Evolutionary conservation across 495 filamentous ascomycete species (phyloP).

Genomic region (Penicillium maclennaniae): DNA sequence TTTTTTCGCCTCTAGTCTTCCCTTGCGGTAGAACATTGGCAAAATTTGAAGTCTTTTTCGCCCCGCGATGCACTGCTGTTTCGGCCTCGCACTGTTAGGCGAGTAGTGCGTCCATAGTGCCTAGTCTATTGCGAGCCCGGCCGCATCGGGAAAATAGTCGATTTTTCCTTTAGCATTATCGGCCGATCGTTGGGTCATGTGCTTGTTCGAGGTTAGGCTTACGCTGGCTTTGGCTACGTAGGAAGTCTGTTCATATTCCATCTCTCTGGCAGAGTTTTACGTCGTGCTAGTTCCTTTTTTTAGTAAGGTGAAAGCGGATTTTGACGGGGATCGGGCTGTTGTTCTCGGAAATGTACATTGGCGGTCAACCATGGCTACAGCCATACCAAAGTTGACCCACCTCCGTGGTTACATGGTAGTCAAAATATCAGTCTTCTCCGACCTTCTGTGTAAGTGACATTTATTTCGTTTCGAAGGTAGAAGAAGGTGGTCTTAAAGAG

Average conservation of each 20-base stretch:
- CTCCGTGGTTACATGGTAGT: too few relatives aligned
- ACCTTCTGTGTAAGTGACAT: too few relatives aligned
- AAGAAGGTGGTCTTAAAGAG: too few relatives aligned
- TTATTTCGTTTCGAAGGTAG: too few relatives aligned
- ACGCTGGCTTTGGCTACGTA: not conserved
- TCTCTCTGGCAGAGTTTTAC: not conserved
- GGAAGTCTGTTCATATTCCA: not conserved
- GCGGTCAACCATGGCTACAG: too few relatives aligned
- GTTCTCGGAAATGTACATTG: not conserved
- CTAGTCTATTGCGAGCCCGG: conserved; percentile 1
- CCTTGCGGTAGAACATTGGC: not conserved
- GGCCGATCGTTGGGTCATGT: conserved; percentile 8
- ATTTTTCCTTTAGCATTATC: not conserved
- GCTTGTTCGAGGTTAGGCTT: not conserved
- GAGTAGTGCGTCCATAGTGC: conserved; percentile 5
- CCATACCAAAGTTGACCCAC: too few relatives aligned
- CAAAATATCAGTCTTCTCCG: too few relatives aligned
- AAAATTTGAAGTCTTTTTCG: not conserved
- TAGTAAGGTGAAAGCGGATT: not conserved
- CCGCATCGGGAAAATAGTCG: not conserved
- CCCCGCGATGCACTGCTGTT: not conserved
- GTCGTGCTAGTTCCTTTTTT: not conserved
- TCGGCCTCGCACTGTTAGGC: not conserved
- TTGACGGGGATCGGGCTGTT: not conserved
- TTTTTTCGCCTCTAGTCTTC: not conserved